Percentiles rank a stretch among this genome's conserved stretches.
Evolutionary conservation across 768 basidiomycete species (phyloP).

Genomic region (Crucibulum laeve): DNA sequence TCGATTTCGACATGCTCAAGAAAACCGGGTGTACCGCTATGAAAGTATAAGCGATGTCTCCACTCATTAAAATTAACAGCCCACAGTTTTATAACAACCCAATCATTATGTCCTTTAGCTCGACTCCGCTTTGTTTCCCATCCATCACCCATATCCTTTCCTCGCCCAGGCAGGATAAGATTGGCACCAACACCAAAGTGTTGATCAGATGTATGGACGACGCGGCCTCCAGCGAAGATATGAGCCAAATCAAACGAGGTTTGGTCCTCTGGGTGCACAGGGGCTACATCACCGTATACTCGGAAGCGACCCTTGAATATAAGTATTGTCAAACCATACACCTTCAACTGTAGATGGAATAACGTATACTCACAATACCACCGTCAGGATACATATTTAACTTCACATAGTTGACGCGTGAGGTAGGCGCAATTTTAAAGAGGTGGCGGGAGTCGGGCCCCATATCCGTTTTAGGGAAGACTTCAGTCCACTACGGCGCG

Average conservation of each 20-base stretch:
- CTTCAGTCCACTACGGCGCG: slow-evolving; percentile 65
- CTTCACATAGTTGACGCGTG: slow-evolving; percentile 72
- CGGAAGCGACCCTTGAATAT: slow-evolving; percentile 78
- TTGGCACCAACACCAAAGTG: slow-evolving; percentile 94
- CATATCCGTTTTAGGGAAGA: slow-evolving; percentile 71
- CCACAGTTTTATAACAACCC: slow-evolving; percentile 87
- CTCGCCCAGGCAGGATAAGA: slow-evolving; percentile 87
- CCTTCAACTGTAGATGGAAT: slow-evolving; percentile 1
- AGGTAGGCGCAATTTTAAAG: slow-evolving; percentile 62
- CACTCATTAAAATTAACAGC: slow-evolving; percentile 19
- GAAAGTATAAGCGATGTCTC: slow-evolving; percentile 4
- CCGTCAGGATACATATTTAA: slow-evolving; percentile 97
- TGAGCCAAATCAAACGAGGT: slow-evolving; percentile 80
- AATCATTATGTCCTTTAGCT: slow-evolving; percentile 78
- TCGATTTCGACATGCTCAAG: slow-evolving; percentile 86
- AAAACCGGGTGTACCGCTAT: slow-evolving; percentile 68
- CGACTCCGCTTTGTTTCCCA: slow-evolving; percentile 97
- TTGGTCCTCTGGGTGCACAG: slow-evolving; percentile 51
- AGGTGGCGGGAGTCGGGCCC: slow-evolving; percentile 88
- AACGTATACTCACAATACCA: slow-evolving; percentile 69
- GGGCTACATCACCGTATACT: slow-evolving; percentile 77
- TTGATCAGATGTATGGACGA: slow-evolving; percentile 85
- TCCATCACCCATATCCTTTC: slow-evolving; percentile 94
- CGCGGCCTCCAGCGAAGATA: slow-evolving; percentile 84
- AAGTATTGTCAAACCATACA: slow-evolving; percentile 5